Conservation (phyloP, 108 stramenopile species). For the Nitzschia palea region DNA sequence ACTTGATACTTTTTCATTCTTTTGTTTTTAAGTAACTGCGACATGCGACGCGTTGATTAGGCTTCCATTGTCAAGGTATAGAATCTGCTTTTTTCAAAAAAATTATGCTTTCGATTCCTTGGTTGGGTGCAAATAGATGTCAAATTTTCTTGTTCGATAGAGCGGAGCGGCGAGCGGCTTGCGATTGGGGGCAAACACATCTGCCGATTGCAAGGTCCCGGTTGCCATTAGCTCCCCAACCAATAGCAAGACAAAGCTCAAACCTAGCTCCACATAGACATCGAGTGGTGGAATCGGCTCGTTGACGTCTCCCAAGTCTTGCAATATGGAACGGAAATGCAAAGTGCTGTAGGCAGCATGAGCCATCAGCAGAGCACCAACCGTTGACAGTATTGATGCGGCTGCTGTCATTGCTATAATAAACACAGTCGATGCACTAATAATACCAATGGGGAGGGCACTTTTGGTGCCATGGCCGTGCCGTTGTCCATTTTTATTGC, state of each 20-base stretch:
- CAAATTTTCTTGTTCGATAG: constrained; percentile 48
- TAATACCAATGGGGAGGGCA: no score
- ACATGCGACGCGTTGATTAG: no score
- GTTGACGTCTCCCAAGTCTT: constrained; percentile 21
- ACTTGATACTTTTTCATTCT: no score
- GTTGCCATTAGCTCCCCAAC: constrained; percentile 29
- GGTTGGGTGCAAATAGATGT: constrained; percentile 42
- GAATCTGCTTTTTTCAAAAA: neutral
- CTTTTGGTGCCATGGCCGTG: no score
- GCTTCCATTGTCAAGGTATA: no score
- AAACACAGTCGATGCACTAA: no score
- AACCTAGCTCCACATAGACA: constrained; percentile 36
- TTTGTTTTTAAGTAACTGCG: no score
- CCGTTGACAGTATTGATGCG: constrained; percentile 6
- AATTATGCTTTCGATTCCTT: constrained; percentile 10
- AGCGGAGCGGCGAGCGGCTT: constrained; percentile 36
- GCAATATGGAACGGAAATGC: constrained; percentile 43
- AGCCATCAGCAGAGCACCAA: constrained; percentile 36
- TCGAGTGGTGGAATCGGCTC: constrained; percentile 36
- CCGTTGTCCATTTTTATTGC: no score
- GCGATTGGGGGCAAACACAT: constrained; percentile 3
- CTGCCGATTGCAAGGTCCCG: constrained; percentile 32
- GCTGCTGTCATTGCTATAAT: no score
- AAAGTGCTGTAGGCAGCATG: constrained; percentile 60
- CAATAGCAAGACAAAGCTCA: constrained; percentile 30